Evolutionary conservation across 2,329 filamentous ascomycete genomes (phyloP).

Genomic region (Claviceps maximensis): DNA sequence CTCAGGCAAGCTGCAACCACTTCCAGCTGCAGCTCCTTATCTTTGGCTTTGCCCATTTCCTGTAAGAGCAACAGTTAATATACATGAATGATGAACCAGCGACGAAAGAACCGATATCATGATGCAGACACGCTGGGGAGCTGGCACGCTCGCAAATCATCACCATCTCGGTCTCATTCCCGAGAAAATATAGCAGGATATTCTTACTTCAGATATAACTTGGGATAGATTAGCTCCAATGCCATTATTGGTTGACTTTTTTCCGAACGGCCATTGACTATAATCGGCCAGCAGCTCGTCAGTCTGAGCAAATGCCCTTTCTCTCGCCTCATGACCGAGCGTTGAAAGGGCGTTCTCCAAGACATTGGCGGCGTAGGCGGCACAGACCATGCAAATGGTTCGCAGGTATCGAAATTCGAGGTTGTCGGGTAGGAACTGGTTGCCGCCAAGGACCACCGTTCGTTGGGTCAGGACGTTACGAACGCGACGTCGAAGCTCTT

Average conservation of each 20-base stretch:
- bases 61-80: constrained; percentile 14
- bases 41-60: constrained; percentile 75
- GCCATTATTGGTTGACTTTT: constrained; percentile 63
- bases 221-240: constrained; percentile 88
- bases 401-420: constrained; percentile 88
- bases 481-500: constrained; percentile 87
- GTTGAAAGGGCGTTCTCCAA: constrained; percentile 94
- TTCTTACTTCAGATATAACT: constrained; percentile 58
- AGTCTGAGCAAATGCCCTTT: constrained; percentile 91
- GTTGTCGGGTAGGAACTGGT: constrained; percentile 83
- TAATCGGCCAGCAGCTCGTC: constrained; percentile 93
- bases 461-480: constrained; percentile 86
- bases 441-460: constrained; percentile 77
- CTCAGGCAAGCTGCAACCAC: constrained; percentile 92
- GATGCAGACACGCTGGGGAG: background rate
- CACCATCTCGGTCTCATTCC: too few relatives aligned
- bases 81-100: background rate
- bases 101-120: background rate
- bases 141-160: too few relatives aligned
- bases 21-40: constrained; percentile 93
- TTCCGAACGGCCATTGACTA: constrained; percentile 92
- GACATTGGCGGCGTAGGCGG: constrained; percentile 94
- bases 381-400: constrained; percentile 93
- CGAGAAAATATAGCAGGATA: background rate
- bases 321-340: constrained; percentile 83